Percentiles rank a stretch among this genome's conserved stretches.
Conservation (phyloP, 176 grass and related monocot species). For the Canna indica region DNA sequence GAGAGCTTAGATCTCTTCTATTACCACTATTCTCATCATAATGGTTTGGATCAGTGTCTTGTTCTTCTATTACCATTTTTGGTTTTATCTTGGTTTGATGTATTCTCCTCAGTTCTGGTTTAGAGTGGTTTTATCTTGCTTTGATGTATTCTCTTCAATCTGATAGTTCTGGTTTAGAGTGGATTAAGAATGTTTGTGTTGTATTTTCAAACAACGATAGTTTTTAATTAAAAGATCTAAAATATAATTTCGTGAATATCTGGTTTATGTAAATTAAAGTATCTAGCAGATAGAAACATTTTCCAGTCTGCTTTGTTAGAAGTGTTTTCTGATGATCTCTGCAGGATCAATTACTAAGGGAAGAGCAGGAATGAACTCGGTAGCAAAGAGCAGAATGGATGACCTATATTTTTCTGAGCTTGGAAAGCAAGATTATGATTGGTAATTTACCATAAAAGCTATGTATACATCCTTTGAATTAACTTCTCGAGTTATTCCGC, state of each 20-base stretch:
- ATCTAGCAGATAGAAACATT: no score
- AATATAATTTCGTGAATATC: background rate
- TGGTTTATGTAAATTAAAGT: background rate
- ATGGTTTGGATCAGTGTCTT: background rate
- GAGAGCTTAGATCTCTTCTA: conserved; percentile 8
- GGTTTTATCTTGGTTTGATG: background rate
- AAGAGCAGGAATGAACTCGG: background rate
- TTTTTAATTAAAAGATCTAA: background rate
- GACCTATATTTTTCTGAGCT: conserved; percentile 9
- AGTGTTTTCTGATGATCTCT: background rate
- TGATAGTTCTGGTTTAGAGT: no score
- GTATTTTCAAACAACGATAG: background rate
- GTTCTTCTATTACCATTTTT: background rate
- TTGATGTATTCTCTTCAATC: background rate
- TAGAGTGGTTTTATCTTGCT: background rate
- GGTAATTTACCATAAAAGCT: conserved; percentile 4
- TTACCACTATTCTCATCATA: background rate
- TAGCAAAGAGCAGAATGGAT: conserved; percentile 5
- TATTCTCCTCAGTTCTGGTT: background rate
- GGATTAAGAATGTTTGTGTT: background rate
- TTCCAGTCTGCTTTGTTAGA: no score
- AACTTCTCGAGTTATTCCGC: no score
- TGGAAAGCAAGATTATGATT: conserved; percentile 16
- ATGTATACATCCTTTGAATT: background rate
- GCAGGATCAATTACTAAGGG: background rate